A percentile compares a stretch with the other conserved stretches of the same genome.
Conservation (phyloP, 176 grass and related monocot species). For the Raddia guianensis region DNA sequence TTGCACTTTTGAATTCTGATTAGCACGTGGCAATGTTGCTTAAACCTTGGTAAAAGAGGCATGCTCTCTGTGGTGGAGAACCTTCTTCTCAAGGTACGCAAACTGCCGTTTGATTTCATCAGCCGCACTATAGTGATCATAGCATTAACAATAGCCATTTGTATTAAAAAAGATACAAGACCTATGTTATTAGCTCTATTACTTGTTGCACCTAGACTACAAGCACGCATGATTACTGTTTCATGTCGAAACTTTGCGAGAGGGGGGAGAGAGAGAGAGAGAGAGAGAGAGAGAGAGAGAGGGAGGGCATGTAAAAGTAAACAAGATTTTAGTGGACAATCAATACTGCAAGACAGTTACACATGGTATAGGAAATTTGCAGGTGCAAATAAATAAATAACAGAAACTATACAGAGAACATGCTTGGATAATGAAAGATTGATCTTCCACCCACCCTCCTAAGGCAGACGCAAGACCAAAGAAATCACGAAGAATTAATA, state of each 20-base stretch:
- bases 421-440: background rate
- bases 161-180: background rate
- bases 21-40: background rate
- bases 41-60: slow-evolving; percentile 97
- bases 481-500: background rate
- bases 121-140: slow-evolving; percentile 62
- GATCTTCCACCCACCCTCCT: background rate
- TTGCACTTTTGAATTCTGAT: slow-evolving; percentile 16
- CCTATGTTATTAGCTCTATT: background rate
- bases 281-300: no score
- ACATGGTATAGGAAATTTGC: background rate
- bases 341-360: background rate
- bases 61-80: slow-evolving; percentile 84
- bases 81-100: slow-evolving; percentile 97
- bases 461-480: background rate
- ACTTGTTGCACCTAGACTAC: background rate
- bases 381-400: background rate
- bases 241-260: background rate
- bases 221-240: background rate
- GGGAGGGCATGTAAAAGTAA: no score
- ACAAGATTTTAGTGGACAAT: background rate
- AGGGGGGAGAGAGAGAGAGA: no score
- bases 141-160: slow-evolving; percentile 31
- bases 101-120: slow-evolving; percentile 96
- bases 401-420: background rate